A percentile compares a stretch with the other conserved stretches of the same genome.
Evolutionary conservation across 2,329 filamentous ascomycete genomes (phyloP).

Genomic region (Graphilbum fragrans): DNA sequence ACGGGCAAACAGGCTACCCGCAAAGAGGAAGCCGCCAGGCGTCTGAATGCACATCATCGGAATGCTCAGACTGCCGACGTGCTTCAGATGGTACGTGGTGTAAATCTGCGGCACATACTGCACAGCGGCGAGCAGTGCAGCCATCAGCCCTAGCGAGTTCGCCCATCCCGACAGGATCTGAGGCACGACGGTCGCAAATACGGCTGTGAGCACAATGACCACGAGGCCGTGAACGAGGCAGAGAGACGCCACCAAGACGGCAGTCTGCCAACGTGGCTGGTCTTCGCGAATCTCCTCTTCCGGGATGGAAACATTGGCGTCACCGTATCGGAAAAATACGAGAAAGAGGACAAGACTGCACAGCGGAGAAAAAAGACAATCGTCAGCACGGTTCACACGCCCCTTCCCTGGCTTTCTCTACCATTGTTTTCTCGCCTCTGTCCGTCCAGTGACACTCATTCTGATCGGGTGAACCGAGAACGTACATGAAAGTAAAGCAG

Average conservation of each 20-base stretch:
- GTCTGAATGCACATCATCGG: slow-evolving; percentile 99
- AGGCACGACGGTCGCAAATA: slow-evolving; percentile 53
- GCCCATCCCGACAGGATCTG: slow-evolving; percentile 65
- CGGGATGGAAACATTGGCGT: slow-evolving; percentile 33
- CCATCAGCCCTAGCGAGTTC: slow-evolving; percentile 69
- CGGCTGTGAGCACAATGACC: slow-evolving; percentile 54
- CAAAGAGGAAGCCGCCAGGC: slow-evolving; percentile 82
- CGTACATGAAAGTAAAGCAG: slow-evolving; percentile 85
- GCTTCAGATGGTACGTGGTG: slow-evolving; percentile 75
- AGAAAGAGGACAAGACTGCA: slow-evolving; percentile 84
- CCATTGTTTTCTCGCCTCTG: not conserved
- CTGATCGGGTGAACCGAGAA: slow-evolving; percentile 11
- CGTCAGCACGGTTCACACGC: not conserved
- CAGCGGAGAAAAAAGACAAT: not conserved
- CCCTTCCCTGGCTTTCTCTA: not conserved
- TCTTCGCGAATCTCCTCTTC: slow-evolving; percentile 33
- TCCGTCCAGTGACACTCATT: no score
- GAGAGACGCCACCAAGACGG: slow-evolving; percentile 58
- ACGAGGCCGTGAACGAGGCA: slow-evolving; percentile 68
- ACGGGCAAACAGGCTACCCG: slow-evolving; percentile 67
- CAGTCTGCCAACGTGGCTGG: slow-evolving; percentile 63
- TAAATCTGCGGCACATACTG: slow-evolving; percentile 95
- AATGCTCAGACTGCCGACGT: slow-evolving; percentile 84
- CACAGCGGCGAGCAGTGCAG: slow-evolving; percentile 65
- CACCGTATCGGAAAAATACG: slow-evolving; percentile 72